Evolutionary conservation across 2,329 filamentous ascomycete species (phyloP).

Genomic region (Stachybotrys chlorohalonatus): DNA sequence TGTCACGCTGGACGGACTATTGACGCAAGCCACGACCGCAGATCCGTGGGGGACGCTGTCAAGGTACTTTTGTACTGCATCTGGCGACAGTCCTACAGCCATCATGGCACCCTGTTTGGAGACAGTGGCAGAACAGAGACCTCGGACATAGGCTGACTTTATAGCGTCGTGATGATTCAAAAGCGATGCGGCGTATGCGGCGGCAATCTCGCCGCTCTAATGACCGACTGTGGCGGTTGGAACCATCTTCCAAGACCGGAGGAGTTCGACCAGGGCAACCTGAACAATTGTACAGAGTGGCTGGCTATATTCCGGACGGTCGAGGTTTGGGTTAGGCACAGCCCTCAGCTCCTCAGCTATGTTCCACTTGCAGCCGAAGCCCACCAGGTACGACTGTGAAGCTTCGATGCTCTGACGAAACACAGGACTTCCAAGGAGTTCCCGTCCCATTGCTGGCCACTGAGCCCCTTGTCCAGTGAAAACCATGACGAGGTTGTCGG

Average conservation of each 20-base stretch:
- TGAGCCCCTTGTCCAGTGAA: slow-evolving; percentile 25
- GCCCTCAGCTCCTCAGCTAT: not conserved
- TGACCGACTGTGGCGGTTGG: slow-evolving; percentile 31
- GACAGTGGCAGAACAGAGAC: no score
- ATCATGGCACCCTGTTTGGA: slow-evolving; percentile 13
- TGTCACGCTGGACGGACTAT: slow-evolving; percentile 38
- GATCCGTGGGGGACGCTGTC: not conserved
- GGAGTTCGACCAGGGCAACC: slow-evolving; percentile 31
- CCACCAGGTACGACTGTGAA: not conserved
- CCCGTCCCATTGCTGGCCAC: slow-evolving; percentile 16
- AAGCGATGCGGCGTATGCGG: slow-evolving; percentile 33
- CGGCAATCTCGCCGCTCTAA: slow-evolving; percentile 36
- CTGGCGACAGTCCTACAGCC: slow-evolving; percentile 8
- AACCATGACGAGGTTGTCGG: not conserved
- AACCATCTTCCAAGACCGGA: slow-evolving; percentile 26
- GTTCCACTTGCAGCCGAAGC: not conserved
- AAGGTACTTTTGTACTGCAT: not conserved
- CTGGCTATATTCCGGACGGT: slow-evolving; percentile 29
- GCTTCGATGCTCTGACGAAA: not conserved
- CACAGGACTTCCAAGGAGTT: slow-evolving; percentile 10
- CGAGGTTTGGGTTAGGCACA: no score
- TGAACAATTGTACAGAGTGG: slow-evolving; percentile 34
- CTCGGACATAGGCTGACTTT: no score
- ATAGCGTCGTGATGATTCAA: no score
- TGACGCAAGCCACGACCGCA: slow-evolving; percentile 27